A percentile compares a stretch with the other conserved stretches of the same genome.
phyloP scores from a whole-genome alignment of 2,329 filamentous ascomycete species.

The Fusarium sp. region DNA sequence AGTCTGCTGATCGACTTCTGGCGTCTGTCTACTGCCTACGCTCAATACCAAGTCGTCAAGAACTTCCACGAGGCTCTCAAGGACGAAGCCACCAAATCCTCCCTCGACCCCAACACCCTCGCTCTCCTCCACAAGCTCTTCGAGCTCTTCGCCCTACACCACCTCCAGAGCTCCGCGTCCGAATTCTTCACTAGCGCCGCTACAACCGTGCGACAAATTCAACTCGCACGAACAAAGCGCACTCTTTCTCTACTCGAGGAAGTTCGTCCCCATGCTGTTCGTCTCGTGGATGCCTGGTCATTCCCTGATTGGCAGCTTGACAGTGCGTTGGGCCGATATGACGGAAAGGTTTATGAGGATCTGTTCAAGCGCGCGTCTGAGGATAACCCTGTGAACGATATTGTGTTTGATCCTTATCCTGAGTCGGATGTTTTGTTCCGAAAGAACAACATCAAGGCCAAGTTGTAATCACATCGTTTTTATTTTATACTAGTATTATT shows the following conservation, averaged over 20 bases:
- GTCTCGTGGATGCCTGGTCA: conserved; percentile 78
- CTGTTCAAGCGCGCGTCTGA: conserved; percentile 78
- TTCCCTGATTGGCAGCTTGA: conserved; percentile 85
- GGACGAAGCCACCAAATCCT: conserved; percentile 60
- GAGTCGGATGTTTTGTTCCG: conserved; percentile 48
- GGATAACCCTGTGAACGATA: conserved; percentile 77
- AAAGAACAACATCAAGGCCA: conserved; percentile 21
- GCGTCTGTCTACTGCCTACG: conserved; percentile 78
- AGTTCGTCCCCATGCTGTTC: conserved; percentile 77
- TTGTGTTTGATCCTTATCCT: conserved; percentile 80
- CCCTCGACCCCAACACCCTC: conserved; percentile 68
- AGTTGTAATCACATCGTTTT: conserved; percentile 12
- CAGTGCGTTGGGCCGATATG: conserved; percentile 74
- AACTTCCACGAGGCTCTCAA: conserved; percentile 67
- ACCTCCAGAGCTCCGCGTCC: conserved; percentile 72
- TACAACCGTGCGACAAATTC: conserved; percentile 77
- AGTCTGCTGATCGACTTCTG: conserved; percentile 82
- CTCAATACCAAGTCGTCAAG: conserved; percentile 82
- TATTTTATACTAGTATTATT: neutral
- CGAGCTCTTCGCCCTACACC: conserved; percentile 79
- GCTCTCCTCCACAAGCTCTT: conserved; percentile 76
- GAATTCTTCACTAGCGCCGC: conserved; percentile 79
- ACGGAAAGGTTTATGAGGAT: conserved; percentile 82
- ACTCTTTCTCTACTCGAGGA: conserved; percentile 78
- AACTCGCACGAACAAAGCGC: conserved; percentile 72